These are phyloP conservation scores for Paecilomyces sp. DNA, from an alignment of 2,329 filamentous ascomycete species.

Conservation along the genomic window DNA sequence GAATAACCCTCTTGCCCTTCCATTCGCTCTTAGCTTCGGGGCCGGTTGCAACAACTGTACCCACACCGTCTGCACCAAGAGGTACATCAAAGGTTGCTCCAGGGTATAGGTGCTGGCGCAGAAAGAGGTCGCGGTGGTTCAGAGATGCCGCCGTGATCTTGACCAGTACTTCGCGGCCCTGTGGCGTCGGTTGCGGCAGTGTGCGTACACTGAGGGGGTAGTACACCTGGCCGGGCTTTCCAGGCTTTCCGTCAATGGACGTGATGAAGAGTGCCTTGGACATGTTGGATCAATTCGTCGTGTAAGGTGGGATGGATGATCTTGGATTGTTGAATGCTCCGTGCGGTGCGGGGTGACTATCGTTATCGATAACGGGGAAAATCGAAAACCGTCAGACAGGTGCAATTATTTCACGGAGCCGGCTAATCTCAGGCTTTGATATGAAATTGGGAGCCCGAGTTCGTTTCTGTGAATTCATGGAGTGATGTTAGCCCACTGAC, in stretches of 20 bases:
- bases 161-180: constrained; percentile 64
- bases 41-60: constrained; percentile 62
- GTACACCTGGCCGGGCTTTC: constrained; percentile 80
- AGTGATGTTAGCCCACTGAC: no score
- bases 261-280: constrained; percentile 38
- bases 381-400: neutral
- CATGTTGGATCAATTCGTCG: constrained; percentile 20
- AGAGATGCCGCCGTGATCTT: constrained; percentile 72
- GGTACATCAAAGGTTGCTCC: constrained; percentile 71
- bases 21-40: constrained; percentile 43
- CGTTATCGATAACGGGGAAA: neutral
- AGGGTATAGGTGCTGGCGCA: constrained; percentile 87
- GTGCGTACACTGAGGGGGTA: constrained; percentile 47
- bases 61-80: constrained; percentile 75
- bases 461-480: no score
- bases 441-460: no score
- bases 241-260: constrained; percentile 53
- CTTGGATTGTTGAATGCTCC: neutral
- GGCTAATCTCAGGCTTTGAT: no score
- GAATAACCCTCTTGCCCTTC: constrained; percentile 63
- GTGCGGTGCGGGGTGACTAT: neutral
- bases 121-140: constrained; percentile 93
- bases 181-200: constrained; percentile 56
- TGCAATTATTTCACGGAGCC: neutral
- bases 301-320: neutral